Conservation (phyloP, 495 filamentous ascomycete species). For the Neurospora africana region DNA sequence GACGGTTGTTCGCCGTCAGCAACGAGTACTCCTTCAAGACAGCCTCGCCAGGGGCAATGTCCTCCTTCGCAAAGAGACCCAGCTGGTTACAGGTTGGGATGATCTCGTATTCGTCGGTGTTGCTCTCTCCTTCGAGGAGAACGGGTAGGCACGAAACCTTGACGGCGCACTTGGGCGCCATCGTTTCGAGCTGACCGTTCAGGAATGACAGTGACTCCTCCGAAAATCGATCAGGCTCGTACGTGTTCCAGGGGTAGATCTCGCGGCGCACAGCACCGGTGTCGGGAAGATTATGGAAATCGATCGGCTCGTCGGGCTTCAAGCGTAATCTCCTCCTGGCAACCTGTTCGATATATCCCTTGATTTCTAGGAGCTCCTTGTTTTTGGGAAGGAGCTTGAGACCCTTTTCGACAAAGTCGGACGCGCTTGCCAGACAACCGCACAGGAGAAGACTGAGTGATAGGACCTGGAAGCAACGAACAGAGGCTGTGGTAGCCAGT, state of each 20-base stretch:
- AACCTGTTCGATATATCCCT: slow-evolving; percentile 37
- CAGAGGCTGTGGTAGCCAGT: slow-evolving; percentile 32
- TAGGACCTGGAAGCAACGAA: slow-evolving; percentile 45
- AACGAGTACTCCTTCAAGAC: slow-evolving; percentile 70
- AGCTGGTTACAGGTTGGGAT: slow-evolving; percentile 60
- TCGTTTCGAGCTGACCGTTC: slow-evolving; percentile 51
- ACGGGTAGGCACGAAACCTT: slow-evolving; percentile 61
- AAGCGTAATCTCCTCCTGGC: slow-evolving; percentile 33
- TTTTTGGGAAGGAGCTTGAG: slow-evolving; percentile 32
- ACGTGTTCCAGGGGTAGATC: slow-evolving; percentile 85
- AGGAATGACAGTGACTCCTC: slow-evolving; percentile 54
- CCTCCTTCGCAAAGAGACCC: slow-evolving; percentile 76
- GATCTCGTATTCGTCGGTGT: slow-evolving; percentile 32
- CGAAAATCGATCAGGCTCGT: slow-evolving; percentile 78
- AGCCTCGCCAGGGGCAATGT: slow-evolving; percentile 66
- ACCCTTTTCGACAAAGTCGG: slow-evolving; percentile 50
- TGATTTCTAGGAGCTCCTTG: slow-evolving; percentile 36
- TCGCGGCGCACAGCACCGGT: slow-evolving; percentile 72
- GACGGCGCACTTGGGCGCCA: slow-evolving; percentile 64
- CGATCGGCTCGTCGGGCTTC: slow-evolving; percentile 29
- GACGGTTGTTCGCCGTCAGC: slow-evolving; percentile 70
- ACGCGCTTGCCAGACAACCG: slow-evolving; percentile 61
- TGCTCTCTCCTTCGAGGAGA: slow-evolving; percentile 40
- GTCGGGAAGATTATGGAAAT: slow-evolving; percentile 50
- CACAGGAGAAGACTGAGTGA: slow-evolving; percentile 52